Percentiles rank a stretch among this genome's conserved stretches.
Evolutionary conservation across 192 early-diverging fungal genomes (phyloP).

Genomic region (Podochytrium sp.): DNA sequence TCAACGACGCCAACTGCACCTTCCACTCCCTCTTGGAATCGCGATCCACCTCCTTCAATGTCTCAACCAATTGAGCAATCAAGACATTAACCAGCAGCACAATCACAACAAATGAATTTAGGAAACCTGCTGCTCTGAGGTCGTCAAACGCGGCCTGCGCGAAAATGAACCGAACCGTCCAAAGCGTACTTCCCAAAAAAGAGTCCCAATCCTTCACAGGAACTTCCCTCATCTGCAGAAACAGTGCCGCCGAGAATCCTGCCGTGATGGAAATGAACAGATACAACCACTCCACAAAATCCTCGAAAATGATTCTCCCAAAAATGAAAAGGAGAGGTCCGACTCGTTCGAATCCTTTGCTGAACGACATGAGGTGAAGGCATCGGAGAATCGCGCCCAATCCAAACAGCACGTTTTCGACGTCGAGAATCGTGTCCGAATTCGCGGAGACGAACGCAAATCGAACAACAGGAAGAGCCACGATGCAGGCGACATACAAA

Average conservation of each 20-base stretch:
- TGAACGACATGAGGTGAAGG: slow-evolving; percentile 27
- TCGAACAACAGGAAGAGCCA: no score
- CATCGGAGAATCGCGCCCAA: slow-evolving; percentile 25
- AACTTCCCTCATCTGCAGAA: slow-evolving; percentile 30
- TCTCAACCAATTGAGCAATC: slow-evolving; percentile 23
- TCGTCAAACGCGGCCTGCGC: slow-evolving; percentile 14
- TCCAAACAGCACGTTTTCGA: slow-evolving; percentile 24
- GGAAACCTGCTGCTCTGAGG: not conserved
- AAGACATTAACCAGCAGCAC: slow-evolving; percentile 28
- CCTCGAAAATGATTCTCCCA: slow-evolving; percentile 11
- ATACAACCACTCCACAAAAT: slow-evolving; percentile 18
- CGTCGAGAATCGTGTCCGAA: slow-evolving; percentile 10
- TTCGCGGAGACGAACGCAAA: no score
- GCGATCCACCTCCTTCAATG: not conserved
- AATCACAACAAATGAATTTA: slow-evolving; percentile 9
- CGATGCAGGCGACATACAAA: no score
- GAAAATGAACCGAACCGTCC: slow-evolving; percentile 22
- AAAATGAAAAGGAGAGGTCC: slow-evolving; percentile 30
- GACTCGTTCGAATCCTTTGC: slow-evolving; percentile 19
- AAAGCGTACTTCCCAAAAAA: not conserved
- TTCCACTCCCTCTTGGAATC: slow-evolving; percentile 19
- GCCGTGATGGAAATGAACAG: slow-evolving; percentile 2
- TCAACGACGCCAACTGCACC: slow-evolving; percentile 9
- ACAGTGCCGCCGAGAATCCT: slow-evolving; percentile 28
- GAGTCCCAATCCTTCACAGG: slow-evolving; percentile 22